phyloP scores from a whole-genome alignment of 116 monocot genomes.

The Iris pallida region DNA sequence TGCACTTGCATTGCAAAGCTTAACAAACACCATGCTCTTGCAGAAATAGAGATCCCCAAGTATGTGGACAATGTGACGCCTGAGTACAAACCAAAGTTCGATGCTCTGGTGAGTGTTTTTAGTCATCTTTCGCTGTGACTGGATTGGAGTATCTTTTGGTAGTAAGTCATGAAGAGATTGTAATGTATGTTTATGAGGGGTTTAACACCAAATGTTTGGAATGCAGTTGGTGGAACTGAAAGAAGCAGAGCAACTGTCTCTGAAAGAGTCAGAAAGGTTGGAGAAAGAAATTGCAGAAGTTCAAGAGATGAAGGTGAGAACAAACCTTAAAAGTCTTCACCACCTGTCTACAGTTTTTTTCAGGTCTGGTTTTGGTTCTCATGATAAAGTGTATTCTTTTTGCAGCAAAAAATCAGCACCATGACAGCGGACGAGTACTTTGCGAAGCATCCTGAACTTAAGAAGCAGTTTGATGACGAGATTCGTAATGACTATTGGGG shows the following conservation, averaged over 20 bases:
- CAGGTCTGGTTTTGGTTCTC: not conserved
- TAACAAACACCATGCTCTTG: conserved; percentile 7
- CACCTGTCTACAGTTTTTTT: not conserved
- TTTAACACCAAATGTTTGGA: not conserved
- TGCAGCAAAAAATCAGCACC: conserved; percentile 45
- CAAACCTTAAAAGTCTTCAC: not conserved
- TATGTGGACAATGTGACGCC: conserved; percentile 54
- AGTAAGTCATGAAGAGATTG: not conserved
- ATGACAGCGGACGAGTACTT: conserved; percentile 47
- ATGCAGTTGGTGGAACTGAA: conserved; percentile 20
- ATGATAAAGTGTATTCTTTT: not conserved
- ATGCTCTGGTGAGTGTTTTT: conserved; percentile 61
- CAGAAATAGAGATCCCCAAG: conserved; percentile 82
- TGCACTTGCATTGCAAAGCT: not conserved
- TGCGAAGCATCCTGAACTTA: conserved; percentile 39
- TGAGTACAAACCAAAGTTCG: conserved; percentile 90
- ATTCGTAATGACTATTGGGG: conserved; percentile 34
- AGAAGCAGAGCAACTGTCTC: conserved; percentile 32
- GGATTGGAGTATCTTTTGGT: not conserved
- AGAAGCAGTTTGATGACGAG: conserved; percentile 48
- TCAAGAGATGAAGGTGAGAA: conserved; percentile 35
- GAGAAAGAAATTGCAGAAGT: conserved; percentile 46
- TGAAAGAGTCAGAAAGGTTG: conserved; percentile 33
- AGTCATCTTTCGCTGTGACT: not conserved
- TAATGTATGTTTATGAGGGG: not conserved